Evolutionary conservation across 768 basidiomycete species (phyloP).

Genomic region (Agrocybe praecox): DNA sequence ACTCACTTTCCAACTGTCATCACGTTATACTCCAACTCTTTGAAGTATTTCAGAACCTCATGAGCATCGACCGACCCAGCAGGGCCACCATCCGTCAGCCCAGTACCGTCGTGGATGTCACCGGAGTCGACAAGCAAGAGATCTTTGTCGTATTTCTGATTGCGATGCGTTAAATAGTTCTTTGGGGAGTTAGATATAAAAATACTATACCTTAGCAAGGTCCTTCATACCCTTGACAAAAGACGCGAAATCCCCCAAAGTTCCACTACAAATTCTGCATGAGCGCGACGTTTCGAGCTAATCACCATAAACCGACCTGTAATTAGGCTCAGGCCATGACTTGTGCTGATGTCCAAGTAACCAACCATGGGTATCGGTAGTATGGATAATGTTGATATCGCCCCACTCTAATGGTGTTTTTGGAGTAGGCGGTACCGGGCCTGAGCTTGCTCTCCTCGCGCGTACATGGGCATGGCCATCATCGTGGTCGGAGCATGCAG

Average conservation of each 20-base stretch:
- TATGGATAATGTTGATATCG: conserved; percentile 85
- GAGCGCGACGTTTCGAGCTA: neutral
- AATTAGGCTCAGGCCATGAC: conserved; percentile 76
- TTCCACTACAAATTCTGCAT: conserved; percentile 27
- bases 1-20: conserved; percentile 84
- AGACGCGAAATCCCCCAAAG: conserved; percentile 75
- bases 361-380: conserved; percentile 77
- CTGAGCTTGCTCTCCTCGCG: conserved; percentile 39
- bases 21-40: conserved; percentile 76
- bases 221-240: conserved; percentile 84
- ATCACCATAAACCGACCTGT: conserved; percentile 30
- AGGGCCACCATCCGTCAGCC: conserved; percentile 76
- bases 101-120: conserved; percentile 79
- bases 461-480: conserved; percentile 30
- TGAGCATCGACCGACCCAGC: conserved; percentile 74
- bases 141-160: conserved; percentile 71
- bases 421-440: conserved; percentile 52
- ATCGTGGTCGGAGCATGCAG: conserved; percentile 22
- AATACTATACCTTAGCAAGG: conserved; percentile 52
- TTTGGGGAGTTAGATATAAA: too few relatives aligned
- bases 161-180: neutral
- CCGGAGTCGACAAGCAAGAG: conserved; percentile 85
- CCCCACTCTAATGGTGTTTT: conserved; percentile 79
- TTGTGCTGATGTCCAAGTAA: conserved; percentile 82
- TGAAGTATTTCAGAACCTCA: conserved; percentile 74